Conservation (phyloP, 1,139 yeast genomes). For the Diutina siamensis region DNA sequence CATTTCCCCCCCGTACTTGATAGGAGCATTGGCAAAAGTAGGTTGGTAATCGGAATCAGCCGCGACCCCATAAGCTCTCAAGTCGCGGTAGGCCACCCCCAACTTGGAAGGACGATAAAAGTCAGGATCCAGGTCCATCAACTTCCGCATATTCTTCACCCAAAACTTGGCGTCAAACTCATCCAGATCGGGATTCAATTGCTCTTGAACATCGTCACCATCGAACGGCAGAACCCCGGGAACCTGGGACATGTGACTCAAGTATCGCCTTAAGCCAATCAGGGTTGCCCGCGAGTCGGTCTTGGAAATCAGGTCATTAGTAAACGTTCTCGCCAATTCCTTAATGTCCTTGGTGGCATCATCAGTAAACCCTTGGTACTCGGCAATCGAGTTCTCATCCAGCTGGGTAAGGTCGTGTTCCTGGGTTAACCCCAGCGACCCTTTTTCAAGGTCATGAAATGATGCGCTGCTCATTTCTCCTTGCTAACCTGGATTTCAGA, state of each 20-base stretch:
- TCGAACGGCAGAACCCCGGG: conserved; percentile 34
- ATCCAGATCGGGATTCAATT: conserved; percentile 29
- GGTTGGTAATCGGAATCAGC: conserved; percentile 73
- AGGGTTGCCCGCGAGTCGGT: conserved; percentile 1
- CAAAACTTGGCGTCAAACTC: conserved; percentile 55
- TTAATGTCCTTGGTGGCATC: conserved; percentile 21
- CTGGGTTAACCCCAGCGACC: background rate
- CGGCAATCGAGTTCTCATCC: conserved; percentile 8
- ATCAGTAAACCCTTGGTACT: conserved; percentile 29
- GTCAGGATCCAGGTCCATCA: conserved; percentile 47
- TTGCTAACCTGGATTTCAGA: too few relatives aligned
- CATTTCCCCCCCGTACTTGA: background rate
- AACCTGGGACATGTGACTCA: conserved; percentile 40
- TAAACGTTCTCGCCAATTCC: conserved; percentile 51
- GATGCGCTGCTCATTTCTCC: background rate
- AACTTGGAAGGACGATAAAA: conserved; percentile 51
- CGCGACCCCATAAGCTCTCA: conserved; percentile 67
- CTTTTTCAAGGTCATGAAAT: conserved; percentile 4
- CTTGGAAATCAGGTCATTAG: conserved; percentile 12
- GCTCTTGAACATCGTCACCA: conserved; percentile 10
- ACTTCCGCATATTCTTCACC: conserved; percentile 57
- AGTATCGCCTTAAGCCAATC: conserved; percentile 18
- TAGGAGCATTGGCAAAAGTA: conserved; percentile 46
- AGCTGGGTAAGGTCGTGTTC: background rate
- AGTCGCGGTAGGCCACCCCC: conserved; percentile 58